A percentile compares a stretch with the other conserved stretches of the same genome.
Evolutionary conservation across 305 asterid genomes (phyloP).

Genomic region (Solanum hybrid): DNA sequence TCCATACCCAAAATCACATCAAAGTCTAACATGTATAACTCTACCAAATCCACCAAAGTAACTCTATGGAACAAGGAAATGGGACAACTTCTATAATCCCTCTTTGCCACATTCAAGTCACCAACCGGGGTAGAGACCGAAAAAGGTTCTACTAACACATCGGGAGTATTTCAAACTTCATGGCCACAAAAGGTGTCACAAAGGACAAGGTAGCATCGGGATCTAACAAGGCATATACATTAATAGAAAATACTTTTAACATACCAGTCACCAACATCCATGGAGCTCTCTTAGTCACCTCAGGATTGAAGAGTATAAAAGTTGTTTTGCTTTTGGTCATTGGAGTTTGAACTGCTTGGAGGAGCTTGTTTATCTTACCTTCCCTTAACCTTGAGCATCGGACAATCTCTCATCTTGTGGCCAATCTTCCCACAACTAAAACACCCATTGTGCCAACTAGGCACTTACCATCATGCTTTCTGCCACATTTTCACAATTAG

Average conservation of each 20-base stretch:
- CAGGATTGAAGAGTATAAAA: not conserved
- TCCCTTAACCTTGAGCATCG: no score
- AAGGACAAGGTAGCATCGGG: not conserved
- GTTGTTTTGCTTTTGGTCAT: fast-evolving
- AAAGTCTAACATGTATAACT: not conserved
- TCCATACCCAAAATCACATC: not conserved
- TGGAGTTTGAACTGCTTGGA: not conserved
- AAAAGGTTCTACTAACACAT: not conserved
- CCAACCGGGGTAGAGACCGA: not conserved
- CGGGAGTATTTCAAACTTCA: not conserved
- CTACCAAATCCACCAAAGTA: not conserved
- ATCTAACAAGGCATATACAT: not conserved
- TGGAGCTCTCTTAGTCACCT: not conserved
- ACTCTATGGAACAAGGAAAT: not conserved
- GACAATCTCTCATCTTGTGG: no score
- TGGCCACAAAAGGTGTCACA: not conserved
- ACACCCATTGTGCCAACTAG: no score
- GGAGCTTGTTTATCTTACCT: not conserved
- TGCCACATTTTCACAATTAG: no score
- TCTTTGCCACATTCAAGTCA: not conserved
- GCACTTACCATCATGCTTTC: no score
- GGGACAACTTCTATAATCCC: not conserved
- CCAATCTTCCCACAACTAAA: no score
- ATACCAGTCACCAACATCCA: not conserved
- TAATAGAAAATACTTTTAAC: not conserved